These are phyloP conservation scores for Ceratobasidium sp. DNA, from an alignment of 1,284 basidiomycete species.

Conservation along the genomic window DNA sequence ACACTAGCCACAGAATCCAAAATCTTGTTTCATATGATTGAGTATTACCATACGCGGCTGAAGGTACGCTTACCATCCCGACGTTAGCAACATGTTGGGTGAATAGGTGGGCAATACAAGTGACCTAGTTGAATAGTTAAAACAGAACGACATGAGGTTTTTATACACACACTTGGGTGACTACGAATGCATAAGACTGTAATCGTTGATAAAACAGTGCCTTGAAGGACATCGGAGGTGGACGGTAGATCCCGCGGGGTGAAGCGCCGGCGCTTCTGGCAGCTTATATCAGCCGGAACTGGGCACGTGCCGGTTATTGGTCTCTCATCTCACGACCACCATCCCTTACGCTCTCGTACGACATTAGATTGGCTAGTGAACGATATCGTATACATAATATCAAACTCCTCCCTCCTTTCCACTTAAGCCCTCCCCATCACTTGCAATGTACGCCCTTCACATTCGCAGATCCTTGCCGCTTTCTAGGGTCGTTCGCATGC, in stretches of 20 bases:
- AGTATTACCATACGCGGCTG: neutral
- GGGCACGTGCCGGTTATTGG: neutral
- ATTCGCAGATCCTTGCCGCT: neutral
- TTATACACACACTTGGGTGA: conserved; percentile 17
- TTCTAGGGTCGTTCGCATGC: neutral
- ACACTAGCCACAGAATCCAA: conserved; percentile 46
- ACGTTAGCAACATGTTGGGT: conserved; percentile 41
- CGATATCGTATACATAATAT: neutral
- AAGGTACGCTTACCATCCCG: conserved; percentile 25
- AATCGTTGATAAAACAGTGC: conserved; percentile 15
- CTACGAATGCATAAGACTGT: conserved; percentile 13
- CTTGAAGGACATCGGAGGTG: conserved; percentile 17
- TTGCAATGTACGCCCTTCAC: conserved; percentile 9
- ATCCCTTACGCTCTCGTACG: neutral
- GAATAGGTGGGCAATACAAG: conserved; percentile 39
- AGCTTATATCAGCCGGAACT: neutral
- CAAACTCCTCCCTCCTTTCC: no score
- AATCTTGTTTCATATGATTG: conserved; percentile 1
- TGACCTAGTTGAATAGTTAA: conserved; percentile 2
- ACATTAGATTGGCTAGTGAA: neutral
- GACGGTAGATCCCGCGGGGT: neutral
- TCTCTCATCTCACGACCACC: conserved; percentile 21
- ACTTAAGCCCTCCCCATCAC: neutral
- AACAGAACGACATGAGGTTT: neutral
- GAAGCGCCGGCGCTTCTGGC: conserved; percentile 12